Evolutionary conservation across 2,329 filamentous ascomycete species (phyloP).

Genomic region (Nigrograna mackinnonii): DNA sequence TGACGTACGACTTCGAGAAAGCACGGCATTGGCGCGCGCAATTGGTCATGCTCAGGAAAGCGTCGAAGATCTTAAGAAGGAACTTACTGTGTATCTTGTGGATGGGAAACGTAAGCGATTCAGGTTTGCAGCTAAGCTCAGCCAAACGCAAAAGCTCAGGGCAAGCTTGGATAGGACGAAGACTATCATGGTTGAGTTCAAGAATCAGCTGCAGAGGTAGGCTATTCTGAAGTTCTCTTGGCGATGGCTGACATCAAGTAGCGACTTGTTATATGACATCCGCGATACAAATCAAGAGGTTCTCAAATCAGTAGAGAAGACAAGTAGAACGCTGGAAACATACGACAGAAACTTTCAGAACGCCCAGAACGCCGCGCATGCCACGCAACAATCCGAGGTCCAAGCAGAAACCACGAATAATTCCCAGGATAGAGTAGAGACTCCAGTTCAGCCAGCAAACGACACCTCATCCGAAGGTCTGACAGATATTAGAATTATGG

Average conservation of each 20-base stretch:
- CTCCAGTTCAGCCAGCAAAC: constrained; percentile 3
- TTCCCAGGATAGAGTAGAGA: constrained; percentile 5
- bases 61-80: constrained; percentile 6
- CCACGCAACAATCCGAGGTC: constrained; percentile 5
- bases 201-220: constrained; percentile 6
- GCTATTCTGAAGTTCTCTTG: constrained; percentile 3
- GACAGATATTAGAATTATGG: constrained; percentile 6
- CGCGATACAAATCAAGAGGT: constrained; percentile 7
- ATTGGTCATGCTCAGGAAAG: constrained; percentile 5
- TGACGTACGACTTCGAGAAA: constrained; percentile 12
- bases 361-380: too few species aligned
- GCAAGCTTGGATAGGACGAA: constrained; percentile 7
- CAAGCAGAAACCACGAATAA: constrained; percentile 3
- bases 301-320: constrained; percentile 5
- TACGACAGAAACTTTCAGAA: constrained; percentile 6
- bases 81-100: constrained; percentile 5
- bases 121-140: constrained; percentile 5
- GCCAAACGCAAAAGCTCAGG: constrained; percentile 6
- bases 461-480: constrained; percentile 5
- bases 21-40: constrained; percentile 5
- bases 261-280: constrained; percentile 7
- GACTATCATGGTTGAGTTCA: constrained; percentile 6
- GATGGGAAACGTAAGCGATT: constrained; percentile 6
- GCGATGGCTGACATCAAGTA: constrained; percentile 4
- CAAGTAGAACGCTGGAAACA: constrained; percentile 4